Conservation (phyloP, 2,329 filamentous ascomycete species). For the Pseudocercospora cruenta region DNA sequence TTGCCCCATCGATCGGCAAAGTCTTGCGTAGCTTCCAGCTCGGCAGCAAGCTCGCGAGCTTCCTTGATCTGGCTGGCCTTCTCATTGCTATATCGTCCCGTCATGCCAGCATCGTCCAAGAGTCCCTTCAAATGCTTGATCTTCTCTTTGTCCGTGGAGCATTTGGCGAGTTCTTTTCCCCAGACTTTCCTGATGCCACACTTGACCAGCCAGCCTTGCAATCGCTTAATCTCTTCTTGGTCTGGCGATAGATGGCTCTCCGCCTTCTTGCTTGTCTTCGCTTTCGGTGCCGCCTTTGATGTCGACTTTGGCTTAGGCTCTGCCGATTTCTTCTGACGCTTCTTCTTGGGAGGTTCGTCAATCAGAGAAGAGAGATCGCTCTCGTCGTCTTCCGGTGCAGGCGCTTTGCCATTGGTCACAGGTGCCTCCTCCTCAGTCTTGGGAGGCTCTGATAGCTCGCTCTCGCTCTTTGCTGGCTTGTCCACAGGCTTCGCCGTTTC, state of each 20-base stretch:
- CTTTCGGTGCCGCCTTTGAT: conserved; percentile 44
- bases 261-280: conserved; percentile 35
- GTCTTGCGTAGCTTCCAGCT: conserved; percentile 82
- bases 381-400: conserved; percentile 41
- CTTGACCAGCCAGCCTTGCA: conserved; percentile 84
- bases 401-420: conserved; percentile 20
- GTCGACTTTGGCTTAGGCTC: conserved; percentile 42
- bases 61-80: conserved; percentile 88
- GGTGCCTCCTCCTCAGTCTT: conserved; percentile 22
- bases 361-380: conserved; percentile 75
- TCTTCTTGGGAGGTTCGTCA: conserved; percentile 71
- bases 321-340: conserved; percentile 47
- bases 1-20: conserved; percentile 78
- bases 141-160: conserved; percentile 74
- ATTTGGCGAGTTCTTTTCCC: conserved; percentile 79
- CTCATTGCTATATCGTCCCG: conserved; percentile 80
- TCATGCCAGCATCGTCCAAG: conserved; percentile 83
- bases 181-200: conserved; percentile 93
- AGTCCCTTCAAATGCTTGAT: conserved; percentile 78
- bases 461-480: conserved; percentile 22
- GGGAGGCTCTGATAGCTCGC: conserved; percentile 29
- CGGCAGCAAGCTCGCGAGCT: conserved; percentile 77
- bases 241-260: conserved; percentile 58
- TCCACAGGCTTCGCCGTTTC: conserved; percentile 13
- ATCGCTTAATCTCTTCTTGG: conserved; percentile 79